These are phyloP conservation scores for Bisporella sp. DNA, from an alignment of 2,329 filamentous ascomycete species.

Conservation along the genomic window DNA sequence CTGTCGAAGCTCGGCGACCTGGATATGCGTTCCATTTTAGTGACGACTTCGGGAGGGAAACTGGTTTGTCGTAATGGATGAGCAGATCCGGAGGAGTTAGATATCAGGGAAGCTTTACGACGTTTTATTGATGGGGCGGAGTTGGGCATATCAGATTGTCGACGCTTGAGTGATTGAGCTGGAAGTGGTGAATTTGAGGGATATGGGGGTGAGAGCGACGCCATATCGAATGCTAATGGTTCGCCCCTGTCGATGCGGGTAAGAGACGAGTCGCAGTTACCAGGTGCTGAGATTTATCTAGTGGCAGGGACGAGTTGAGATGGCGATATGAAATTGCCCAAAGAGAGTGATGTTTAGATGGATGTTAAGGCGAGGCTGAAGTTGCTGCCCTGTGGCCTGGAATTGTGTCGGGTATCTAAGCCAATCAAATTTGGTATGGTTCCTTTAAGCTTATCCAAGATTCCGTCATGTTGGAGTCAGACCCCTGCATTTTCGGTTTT, in stretches of 20 bases:
- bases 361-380: background rate
- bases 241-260: too few species aligned
- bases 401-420: background rate
- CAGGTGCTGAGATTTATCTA: too few species aligned
- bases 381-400: background rate
- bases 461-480: background rate
- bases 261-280: too few species aligned
- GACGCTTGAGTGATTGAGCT: conserved; percentile 53
- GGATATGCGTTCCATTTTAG: conserved; percentile 35
- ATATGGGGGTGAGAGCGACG: conserved; percentile 41
- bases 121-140: conserved; percentile 50
- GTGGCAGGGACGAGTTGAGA: too few species aligned
- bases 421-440: background rate
- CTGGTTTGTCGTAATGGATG: conserved; percentile 76
- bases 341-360: conserved; percentile 11
- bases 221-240: too few species aligned
- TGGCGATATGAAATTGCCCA: conserved; percentile 20
- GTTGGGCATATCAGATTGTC: conserved; percentile 46
- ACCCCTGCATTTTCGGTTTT: background rate
- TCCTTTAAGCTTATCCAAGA: background rate
- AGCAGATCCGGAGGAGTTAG: conserved; percentile 45
- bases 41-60: conserved; percentile 59
- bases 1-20: conserved; percentile 61
- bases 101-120: conserved; percentile 62
- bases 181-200: conserved; percentile 44